These are phyloP conservation scores for Thielaviopsis punctulata DNA, from an alignment of 2,329 filamentous ascomycete genomes.

Conservation along the genomic window DNA sequence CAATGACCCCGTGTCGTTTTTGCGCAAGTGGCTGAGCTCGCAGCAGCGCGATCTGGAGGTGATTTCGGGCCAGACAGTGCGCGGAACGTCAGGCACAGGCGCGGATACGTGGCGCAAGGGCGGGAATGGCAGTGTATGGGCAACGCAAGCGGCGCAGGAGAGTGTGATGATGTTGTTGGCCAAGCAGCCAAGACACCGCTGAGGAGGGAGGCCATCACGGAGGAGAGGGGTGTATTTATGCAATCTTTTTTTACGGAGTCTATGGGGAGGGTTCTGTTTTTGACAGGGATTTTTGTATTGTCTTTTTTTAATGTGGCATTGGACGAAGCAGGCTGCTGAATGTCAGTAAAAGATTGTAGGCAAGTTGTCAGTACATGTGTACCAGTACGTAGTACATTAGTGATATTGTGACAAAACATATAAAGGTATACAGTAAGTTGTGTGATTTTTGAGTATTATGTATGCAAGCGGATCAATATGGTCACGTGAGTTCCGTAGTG, in stretches of 20 bases:
- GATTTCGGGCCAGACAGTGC: constrained; percentile 63
- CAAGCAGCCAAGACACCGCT: constrained; percentile 25
- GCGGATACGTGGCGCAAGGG: constrained; percentile 54
- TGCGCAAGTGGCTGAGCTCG: constrained; percentile 74
- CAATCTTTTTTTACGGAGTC: not conserved
- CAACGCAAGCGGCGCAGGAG: constrained; percentile 40
- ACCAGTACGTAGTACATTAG: no score
- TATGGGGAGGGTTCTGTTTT: not conserved
- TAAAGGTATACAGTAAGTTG: no score
- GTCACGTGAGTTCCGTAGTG: no score
- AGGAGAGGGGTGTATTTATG: no score
- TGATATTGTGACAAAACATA: no score
- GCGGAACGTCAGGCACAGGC: constrained; percentile 27
- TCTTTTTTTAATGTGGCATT: no score
- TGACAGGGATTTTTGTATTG: no score
- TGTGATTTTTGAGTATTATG: no score
- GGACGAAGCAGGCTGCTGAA: no score
- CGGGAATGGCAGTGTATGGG: constrained; percentile 37
- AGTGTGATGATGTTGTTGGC: constrained; percentile 44
- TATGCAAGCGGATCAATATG: no score
- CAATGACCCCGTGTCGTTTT: constrained; percentile 68
- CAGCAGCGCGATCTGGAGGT: constrained; percentile 84
- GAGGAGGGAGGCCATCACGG: not conserved
- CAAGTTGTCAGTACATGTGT: no score
- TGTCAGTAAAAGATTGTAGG: no score